Evolutionary conservation across 2,329 filamentous ascomycete genomes (phyloP).

Genomic region (Botrytis pseudocinerea): DNA sequence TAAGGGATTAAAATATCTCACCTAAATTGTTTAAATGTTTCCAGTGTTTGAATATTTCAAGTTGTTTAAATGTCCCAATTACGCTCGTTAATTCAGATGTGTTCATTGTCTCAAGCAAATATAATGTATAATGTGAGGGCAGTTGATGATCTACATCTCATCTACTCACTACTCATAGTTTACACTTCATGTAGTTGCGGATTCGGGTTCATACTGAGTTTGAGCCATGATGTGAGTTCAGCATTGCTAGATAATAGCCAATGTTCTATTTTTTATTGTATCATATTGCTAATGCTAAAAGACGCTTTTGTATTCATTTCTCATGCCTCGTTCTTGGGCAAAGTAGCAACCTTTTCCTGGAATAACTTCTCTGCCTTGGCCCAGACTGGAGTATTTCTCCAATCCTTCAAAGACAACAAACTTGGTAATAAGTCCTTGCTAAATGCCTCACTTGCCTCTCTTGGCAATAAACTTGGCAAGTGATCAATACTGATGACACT

Average conservation of each 20-base stretch:
- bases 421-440: slow-evolving; percentile 75
- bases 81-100: neutral
- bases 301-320: neutral
- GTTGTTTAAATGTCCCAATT: neutral
- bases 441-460: slow-evolving; percentile 86
- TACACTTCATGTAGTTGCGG: too few relatives aligned
- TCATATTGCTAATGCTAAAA: neutral
- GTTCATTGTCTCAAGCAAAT: neutral
- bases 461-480: slow-evolving; percentile 76
- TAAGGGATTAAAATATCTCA: neutral
- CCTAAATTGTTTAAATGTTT: neutral
- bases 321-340: slow-evolving; percentile 49
- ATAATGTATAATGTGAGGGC: neutral
- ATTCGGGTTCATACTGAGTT: neutral
- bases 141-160: neutral
- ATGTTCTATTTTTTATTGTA: neutral
- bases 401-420: slow-evolving; percentile 74
- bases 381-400: slow-evolving; percentile 76
- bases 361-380: slow-evolving; percentile 80
- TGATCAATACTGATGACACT: slow-evolving; percentile 89
- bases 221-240: neutral
- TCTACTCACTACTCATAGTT: neutral
- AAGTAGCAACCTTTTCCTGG: slow-evolving; percentile 72
- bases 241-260: neutral
- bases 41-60: neutral